phyloP scores from a whole-genome alignment of 1,284 basidiomycete species.

The Pascua guehoae region DNA sequence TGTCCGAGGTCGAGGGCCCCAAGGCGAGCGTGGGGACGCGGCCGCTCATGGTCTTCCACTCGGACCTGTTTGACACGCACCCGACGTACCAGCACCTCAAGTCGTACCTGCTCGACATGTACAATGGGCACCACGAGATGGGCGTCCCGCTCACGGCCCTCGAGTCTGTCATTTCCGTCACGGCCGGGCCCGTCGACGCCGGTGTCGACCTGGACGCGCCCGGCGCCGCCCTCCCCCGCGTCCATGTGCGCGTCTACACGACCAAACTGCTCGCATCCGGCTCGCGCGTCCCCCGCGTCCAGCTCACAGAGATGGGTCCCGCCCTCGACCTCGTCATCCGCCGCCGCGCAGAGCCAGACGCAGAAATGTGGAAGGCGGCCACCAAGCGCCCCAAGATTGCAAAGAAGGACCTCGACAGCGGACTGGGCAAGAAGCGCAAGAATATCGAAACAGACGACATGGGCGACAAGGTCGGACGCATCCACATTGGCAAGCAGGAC shows the following conservation, averaged over 20 bases:
- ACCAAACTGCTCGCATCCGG: constrained; percentile 68
- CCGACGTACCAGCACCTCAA: constrained; percentile 89
- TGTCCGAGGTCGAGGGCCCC: constrained; percentile 77
- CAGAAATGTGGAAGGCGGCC: constrained; percentile 75
- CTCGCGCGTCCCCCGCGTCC: constrained; percentile 71
- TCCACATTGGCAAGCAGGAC: constrained; percentile 90
- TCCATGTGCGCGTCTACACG: constrained; percentile 88
- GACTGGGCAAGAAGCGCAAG: constrained; percentile 87
- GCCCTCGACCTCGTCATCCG: constrained; percentile 79
- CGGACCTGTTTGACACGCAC: constrained; percentile 86
- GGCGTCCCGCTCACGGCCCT: constrained; percentile 79
- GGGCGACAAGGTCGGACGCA: constrained; percentile 87
- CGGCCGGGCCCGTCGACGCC: constrained; percentile 59
- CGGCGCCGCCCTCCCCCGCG: constrained; percentile 58
- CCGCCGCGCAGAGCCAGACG: constrained; percentile 68
- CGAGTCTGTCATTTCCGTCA: constrained; percentile 87
- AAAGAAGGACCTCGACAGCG: constrained; percentile 77
- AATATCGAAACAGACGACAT: constrained; percentile 97
- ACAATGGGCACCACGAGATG: constrained; percentile 82
- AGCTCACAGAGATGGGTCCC: constrained; percentile 86
- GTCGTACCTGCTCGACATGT: constrained; percentile 78
- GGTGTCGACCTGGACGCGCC: constrained; percentile 47
- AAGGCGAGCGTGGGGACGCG: constrained; percentile 89
- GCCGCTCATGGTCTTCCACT: constrained; percentile 93
- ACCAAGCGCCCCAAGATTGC: constrained; percentile 80